These are phyloP conservation scores for Cryoendolithus antarcticus DNA, from an alignment of 2,329 filamentous ascomycete species.

Conservation along the genomic window DNA sequence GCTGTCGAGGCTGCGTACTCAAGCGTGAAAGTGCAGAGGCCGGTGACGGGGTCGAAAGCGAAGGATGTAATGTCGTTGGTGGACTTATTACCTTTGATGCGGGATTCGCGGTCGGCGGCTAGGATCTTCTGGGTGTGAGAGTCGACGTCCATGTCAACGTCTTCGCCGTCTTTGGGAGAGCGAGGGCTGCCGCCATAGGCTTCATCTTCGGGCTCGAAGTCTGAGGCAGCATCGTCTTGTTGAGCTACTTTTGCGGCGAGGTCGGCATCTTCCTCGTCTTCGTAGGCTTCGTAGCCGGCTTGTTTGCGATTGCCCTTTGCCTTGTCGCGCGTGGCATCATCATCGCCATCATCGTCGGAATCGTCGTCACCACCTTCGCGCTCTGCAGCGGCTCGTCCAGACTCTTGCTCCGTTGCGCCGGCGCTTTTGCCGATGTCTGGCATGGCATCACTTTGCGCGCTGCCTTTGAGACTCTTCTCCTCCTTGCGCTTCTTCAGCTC, in stretches of 20 bases:
- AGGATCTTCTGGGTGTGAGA: constrained; percentile 24
- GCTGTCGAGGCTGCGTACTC: constrained; percentile 69
- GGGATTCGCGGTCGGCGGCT: constrained; percentile 43
- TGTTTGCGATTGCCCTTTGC: constrained; percentile 64
- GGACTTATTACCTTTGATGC: constrained; percentile 45
- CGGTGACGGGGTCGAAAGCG: constrained; percentile 62
- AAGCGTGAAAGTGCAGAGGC: constrained; percentile 71
- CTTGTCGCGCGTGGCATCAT: constrained; percentile 54
- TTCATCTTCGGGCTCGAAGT: constrained; percentile 49
- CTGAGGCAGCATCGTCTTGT: constrained; percentile 45
- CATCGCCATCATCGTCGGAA: constrained; percentile 46
- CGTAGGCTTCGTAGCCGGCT: constrained; percentile 78
- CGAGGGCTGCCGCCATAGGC: constrained; percentile 35
- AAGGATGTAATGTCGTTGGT: constrained; percentile 62
- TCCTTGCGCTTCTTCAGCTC: constrained; percentile 69
- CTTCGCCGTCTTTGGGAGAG: constrained; percentile 23
- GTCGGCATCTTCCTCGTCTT: constrained; percentile 80
- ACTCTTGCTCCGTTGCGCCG: constrained; percentile 42
- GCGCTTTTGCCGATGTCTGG: constrained; percentile 61
- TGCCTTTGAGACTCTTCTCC: constrained; percentile 41
- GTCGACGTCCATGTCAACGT: constrained; percentile 15
- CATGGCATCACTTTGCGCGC: constrained; percentile 50
- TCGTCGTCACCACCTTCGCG: constrained; percentile 52
- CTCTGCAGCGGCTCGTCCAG: constrained; percentile 30
- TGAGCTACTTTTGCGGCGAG: constrained; percentile 53